Evolutionary conservation across 768 basidiomycete species (phyloP), one percentile per base, ranked within the genome.

Genomic region (Panaeolus cyanescens): DNA sequence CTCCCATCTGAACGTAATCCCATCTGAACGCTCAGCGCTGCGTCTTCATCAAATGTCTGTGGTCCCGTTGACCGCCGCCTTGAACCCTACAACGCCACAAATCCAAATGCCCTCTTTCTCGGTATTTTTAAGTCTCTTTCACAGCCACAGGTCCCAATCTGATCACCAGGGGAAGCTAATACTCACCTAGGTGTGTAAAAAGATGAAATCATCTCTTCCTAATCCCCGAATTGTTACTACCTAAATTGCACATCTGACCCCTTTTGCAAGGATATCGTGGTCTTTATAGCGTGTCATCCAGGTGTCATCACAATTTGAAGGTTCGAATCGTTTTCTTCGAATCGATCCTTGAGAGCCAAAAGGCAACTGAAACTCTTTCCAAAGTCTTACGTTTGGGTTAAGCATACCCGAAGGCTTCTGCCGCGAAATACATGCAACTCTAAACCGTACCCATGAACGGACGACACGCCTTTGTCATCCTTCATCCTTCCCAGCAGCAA

Each of bases 381-480:
- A 7, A 19, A 15, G 10, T 50, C 19, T 42, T 42, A 42, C 45
- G 45, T 30, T 50, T 22, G 13, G n/a, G n/a, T 13, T 50, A 50
- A 28, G 15, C 25, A 17, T 28, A 28, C 8, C 20, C 25, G 25
- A 15, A 39, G 19, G 45, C 45, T 50, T 50, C 45, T 50, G 25
- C 45, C 25, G 45, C 45, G 45, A 42, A 39, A 50, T 50, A 50
- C 45, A 50, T 50, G 45, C 45, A 50, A 50, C 45, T 50, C 45
- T 50, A 50, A 50, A 50, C 22, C 25, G 22, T 50, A 28, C 22
- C n/a, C n/a, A n/a, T n/a, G n/a, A 9, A 28, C 25, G 17, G 19
- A 12, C 13, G 30, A 50, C 25, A 28, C 45, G 6, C 6, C 19
- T 50, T 25, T 28, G 45, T 28, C 45, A 50, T 30, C 6, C 19